phyloP scores from a whole-genome alignment of 352 stramenopile species.

The Discostella stelligera region DNA sequence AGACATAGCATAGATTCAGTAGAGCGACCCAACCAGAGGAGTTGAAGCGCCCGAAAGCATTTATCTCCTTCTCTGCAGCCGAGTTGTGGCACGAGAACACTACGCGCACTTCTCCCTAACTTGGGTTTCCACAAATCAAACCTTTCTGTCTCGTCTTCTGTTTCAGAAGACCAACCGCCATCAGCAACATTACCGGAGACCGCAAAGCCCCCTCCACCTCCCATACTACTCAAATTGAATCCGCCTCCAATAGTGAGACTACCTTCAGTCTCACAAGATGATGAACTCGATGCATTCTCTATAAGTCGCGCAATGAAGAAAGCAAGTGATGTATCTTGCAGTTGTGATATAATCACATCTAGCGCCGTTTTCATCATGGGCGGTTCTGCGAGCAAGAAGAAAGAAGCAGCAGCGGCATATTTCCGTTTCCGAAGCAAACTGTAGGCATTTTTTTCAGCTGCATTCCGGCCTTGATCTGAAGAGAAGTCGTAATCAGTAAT shows the following conservation, averaged over 20 bases:
- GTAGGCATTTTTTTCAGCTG: constrained; percentile 93
- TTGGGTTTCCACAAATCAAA: constrained; percentile 69
- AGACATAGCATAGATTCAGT: constrained; percentile 61
- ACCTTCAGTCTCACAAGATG: constrained; percentile 7
- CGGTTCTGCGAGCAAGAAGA: constrained; percentile 91
- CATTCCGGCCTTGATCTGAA: constrained; percentile 67
- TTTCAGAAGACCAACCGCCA: constrained; percentile 23
- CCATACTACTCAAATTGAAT: constrained; percentile 56
- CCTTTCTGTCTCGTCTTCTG: constrained; percentile 35
- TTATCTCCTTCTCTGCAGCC: constrained; percentile 36
- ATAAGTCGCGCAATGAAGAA: constrained; percentile 88
- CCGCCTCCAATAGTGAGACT: constrained; percentile 49
- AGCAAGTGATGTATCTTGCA: constrained; percentile 87
- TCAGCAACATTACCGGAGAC: constrained; percentile 19
- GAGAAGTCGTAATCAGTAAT: constrained; percentile 75
- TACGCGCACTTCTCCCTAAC: constrained; percentile 41
- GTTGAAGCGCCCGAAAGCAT: constrained; percentile 59
- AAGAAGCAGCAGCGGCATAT: constrained; percentile 87
- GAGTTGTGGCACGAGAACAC: constrained; percentile 52
- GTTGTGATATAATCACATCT: constrained; percentile 86
- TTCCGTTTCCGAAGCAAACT: constrained; percentile 91
- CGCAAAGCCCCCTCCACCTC: constrained; percentile 75
- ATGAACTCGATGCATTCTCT: constrained; percentile 71
- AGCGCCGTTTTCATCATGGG: constrained; percentile 90
- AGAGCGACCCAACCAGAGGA: constrained; percentile 64